Base-by-base conservation (phyloP, 352 stramenopile genomes). In the Pythium scleroteichum region DNA sequence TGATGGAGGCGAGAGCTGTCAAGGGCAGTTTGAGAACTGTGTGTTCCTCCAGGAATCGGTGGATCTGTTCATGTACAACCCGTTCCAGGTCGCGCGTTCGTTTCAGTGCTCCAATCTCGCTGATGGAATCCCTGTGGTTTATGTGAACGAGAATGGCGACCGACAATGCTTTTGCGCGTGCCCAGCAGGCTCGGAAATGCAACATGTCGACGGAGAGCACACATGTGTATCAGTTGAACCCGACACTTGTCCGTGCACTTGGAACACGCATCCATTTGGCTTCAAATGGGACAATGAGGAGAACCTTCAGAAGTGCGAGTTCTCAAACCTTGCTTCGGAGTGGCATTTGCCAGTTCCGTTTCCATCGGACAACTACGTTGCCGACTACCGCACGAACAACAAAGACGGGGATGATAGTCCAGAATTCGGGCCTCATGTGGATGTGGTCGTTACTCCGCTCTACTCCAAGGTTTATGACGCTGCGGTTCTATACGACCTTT, bases 41-140 rank as follows among this genome's bases (percentile, higher is more conserved):
- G 62, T 86, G 51, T 22, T 72, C 22, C 48, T 88, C 8, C 12
- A 48, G 6, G 56, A 82, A 10, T 47, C 40, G 0, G 66, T 75
- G 1, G 75, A 88, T 23, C 53, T 90, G 38, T 88, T 80, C 64
- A 68, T 83, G 67, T 88, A 85, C 71, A 86, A 87, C 29, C 78
- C 81, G 49, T 83, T 85, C 62, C 72, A 63, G 9, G 60, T 84
- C 32, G 64, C 61, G 8, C 73, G 76, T 0, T 68, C 65, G 7
- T 24, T 79, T 20, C 46, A 81, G 14, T 90, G 81, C 39, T 57
- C 44, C 1, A 14, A 64, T 5, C 47, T 88, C 35, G 45, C 57
- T 2, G 58, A 59, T 10, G 78, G 76, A n/a, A 57, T 88, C 4
- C 79, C 81, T 0, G 73, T 88, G 35, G 71, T 71, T 7, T 87